phyloP scores from a whole-genome alignment of 1,284 basidiomycete species.

The Sanghuangporus weigelae region DNA sequence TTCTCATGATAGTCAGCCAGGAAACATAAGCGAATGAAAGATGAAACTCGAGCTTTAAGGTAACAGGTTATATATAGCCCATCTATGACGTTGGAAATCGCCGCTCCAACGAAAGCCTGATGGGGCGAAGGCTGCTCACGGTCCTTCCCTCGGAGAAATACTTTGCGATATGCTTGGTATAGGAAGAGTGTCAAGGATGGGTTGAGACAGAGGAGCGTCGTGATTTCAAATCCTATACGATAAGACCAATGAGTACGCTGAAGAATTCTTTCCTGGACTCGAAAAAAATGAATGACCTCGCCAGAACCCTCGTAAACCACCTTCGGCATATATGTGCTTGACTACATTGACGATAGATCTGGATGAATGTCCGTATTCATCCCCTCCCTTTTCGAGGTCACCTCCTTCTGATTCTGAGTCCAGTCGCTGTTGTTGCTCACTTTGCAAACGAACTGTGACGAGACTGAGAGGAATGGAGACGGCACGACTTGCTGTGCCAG shows the following conservation, averaged over 20 bases:
- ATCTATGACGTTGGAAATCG: conserved; percentile 45
- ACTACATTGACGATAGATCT: conserved; percentile 26
- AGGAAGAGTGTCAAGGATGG: conserved; percentile 50
- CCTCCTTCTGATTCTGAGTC: conserved; percentile 21
- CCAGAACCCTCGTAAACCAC: conserved; percentile 50
- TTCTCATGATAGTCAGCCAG: not conserved
- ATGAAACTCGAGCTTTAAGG: conserved; percentile 5
- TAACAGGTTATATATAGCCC: not conserved
- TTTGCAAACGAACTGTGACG: conserved; percentile 46
- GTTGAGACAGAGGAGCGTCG: conserved; percentile 44
- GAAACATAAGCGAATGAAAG: not conserved
- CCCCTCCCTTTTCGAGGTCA: conserved; percentile 17
- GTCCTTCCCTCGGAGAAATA: conserved; percentile 25
- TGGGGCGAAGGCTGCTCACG: conserved; percentile 30
- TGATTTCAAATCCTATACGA: conserved; percentile 42
- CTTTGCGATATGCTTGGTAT: conserved; percentile 44
- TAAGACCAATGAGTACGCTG: not conserved
- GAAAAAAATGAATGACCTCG: conserved; percentile 31
- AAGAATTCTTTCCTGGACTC: not conserved
- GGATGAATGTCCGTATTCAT: conserved; percentile 22
- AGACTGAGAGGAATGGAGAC: conserved; percentile 49
- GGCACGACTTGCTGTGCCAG: conserved; percentile 48
- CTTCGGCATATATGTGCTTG: conserved; percentile 38
- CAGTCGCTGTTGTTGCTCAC: conserved; percentile 20
- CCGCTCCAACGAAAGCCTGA: conserved; percentile 48